These are phyloP conservation scores for Trichoderma sp. DNA, from an alignment of 2,329 filamentous ascomycete genomes.

Conservation along the genomic window DNA sequence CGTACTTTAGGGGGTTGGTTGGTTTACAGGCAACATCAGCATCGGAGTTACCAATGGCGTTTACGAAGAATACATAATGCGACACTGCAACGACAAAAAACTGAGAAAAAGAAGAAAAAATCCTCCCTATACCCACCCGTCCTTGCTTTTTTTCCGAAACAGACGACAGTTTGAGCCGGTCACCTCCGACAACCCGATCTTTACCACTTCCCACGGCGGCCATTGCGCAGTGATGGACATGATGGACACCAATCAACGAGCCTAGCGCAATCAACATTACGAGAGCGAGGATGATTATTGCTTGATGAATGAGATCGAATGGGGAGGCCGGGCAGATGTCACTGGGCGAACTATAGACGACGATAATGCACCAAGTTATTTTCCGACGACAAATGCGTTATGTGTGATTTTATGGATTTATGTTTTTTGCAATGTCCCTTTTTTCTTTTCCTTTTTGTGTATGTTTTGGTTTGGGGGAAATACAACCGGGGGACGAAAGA, in stretches of 20 bases:
- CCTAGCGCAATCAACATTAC: background rate
- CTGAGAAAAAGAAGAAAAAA: background rate
- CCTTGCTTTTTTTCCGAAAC: background rate
- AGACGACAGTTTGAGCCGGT: background rate
- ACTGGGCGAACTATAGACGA: slow-evolving; percentile 15
- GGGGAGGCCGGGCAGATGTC: background rate
- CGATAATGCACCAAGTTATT: slow-evolving; percentile 8
- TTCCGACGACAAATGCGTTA: slow-evolving; percentile 10
- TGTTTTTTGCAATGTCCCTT: slow-evolving; percentile 17
- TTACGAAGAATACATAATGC: slow-evolving; percentile 24
- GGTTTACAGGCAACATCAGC: slow-evolving; percentile 35
- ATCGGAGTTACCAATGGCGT: slow-evolving; percentile 38
- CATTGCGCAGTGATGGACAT: background rate
- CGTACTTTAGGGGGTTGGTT: slow-evolving; percentile 20
- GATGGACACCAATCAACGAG: background rate
- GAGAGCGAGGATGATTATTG: background rate
- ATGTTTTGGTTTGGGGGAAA: slow-evolving; percentile 5
- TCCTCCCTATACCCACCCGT: background rate
- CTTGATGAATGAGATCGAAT: background rate
- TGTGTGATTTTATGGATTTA: slow-evolving; percentile 15
- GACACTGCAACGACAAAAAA: background rate
- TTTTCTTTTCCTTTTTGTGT: slow-evolving; percentile 7
- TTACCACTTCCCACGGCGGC: background rate
- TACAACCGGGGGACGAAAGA: slow-evolving; percentile 11
- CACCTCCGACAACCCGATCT: background rate